Base-by-base conservation (phyloP, 202 grass and related monocot species). In the Panicum virgatum region DNA sequence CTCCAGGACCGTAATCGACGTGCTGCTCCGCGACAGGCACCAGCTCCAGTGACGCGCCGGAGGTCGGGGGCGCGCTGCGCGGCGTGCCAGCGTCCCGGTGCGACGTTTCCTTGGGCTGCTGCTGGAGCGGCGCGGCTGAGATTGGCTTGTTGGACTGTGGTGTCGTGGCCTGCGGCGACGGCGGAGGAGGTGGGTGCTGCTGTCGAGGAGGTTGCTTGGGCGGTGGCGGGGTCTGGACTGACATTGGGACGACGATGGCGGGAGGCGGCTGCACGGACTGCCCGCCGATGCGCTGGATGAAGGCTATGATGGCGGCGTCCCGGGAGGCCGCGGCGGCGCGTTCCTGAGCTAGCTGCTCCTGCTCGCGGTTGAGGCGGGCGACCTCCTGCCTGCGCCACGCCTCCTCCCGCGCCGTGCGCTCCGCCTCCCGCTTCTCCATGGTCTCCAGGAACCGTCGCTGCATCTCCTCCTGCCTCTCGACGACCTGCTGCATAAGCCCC, bases 331-430 rank as follows among this genome's bases (percentile, higher is more conserved):
- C 90, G 8, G 91, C 83, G 22, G 92, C 83, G 52, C 94, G 92
- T 45, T 97, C 94, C 43, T 97, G 94, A 0, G 92, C 85, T 14
- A 94, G 80, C 82, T 89, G 86, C 56, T 94, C 92, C 84, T 91
- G 94, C 88, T 94, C 94, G 66, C 84, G 85, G 81, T 88, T 92
- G 54, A 97, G 84, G 26, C 94, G 87, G 18, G 87, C 90, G 25
- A 92, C 91, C 75, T 97, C 94, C 84, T 97, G 94, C 36, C 86
- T 37, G 38, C 94, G 92, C 94, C 94, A 97, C 22, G 92, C 90
- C 79, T 97, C 94, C 72, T 97, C 94, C 29, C 92, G 68, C 40
- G 89, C 83, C 75, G 89, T 88, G 81, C 94, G 88, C 42, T 97
- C 94, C 61, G 89, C 83, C 66, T 97, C 94, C 58, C 86, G 56